Conservation (phyloP, 257 asterid species). For the Gentiana straminea region DNA sequence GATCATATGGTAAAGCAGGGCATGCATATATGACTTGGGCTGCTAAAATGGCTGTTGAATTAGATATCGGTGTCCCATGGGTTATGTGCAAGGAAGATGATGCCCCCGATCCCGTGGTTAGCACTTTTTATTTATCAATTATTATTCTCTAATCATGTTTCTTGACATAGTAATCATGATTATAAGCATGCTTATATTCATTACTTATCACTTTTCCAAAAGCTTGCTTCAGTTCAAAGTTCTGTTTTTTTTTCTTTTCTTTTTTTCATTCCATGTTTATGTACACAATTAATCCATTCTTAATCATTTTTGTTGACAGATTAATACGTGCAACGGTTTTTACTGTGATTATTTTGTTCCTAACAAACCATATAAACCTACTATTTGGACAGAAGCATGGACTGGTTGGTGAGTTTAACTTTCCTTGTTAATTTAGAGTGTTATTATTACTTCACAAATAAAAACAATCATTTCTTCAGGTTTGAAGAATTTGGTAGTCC, state of each 20-base stretch:
- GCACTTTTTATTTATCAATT: neutral
- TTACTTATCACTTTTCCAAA: neutral
- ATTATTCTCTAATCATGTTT: neutral
- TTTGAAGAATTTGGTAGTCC: slow-evolving; percentile 86
- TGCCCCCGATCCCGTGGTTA: slow-evolving; percentile 98
- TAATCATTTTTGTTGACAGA: slow-evolving; percentile 32
- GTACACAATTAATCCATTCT: too few species aligned
- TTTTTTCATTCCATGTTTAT: too few species aligned
- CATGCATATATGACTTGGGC: slow-evolving; percentile 81
- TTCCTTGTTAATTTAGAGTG: neutral
- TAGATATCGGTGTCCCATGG: slow-evolving; percentile 92
- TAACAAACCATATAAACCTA: slow-evolving; percentile 84
- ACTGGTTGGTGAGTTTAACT: slow-evolving; percentile 67
- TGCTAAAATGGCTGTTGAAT: slow-evolving; percentile 81
- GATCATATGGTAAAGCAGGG: slow-evolving; percentile 55
- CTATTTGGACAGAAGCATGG: slow-evolving; percentile 98
- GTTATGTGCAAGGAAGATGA: slow-evolving; percentile 91
- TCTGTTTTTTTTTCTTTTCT: neutral
- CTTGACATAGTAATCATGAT: neutral
- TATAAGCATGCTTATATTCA: too few species aligned
- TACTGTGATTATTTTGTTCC: slow-evolving; percentile 89
- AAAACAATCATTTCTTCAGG: slow-evolving; percentile 29
- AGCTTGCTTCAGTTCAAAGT: neutral
- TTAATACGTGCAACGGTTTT: slow-evolving; percentile 91
- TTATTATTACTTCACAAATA: neutral